Evolutionary conservation across 2,329 filamentous ascomycete genomes (phyloP).

Genomic region (Fusarium sp.): DNA sequence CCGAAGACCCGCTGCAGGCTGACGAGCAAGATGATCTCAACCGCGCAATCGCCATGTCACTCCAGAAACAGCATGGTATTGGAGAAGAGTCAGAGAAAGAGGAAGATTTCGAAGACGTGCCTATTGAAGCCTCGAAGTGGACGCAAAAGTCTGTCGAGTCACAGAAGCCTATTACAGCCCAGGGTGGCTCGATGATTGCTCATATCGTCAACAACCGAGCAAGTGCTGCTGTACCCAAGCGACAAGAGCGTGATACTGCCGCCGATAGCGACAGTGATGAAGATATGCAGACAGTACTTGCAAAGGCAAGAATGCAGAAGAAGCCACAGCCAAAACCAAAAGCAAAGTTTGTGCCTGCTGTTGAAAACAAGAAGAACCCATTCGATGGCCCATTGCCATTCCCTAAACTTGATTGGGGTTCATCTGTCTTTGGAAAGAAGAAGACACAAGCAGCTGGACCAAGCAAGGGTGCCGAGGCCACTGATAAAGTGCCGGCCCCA

Average conservation of each 20-base stretch:
- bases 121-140: slow-evolving; percentile 62
- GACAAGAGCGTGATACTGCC: slow-evolving; percentile 29
- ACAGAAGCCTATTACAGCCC: slow-evolving; percentile 62
- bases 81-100: slow-evolving; percentile 53
- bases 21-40: slow-evolving; percentile 73
- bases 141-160: slow-evolving; percentile 63
- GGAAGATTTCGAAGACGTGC: slow-evolving; percentile 62
- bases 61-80: slow-evolving; percentile 70
- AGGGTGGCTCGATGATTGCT: slow-evolving; percentile 72
- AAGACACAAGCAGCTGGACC: slow-evolving; percentile 31
- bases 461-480: slow-evolving; percentile 28
- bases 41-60: slow-evolving; percentile 85
- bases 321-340: slow-evolving; percentile 58
- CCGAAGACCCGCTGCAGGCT: slow-evolving; percentile 52
- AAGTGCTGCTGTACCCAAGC: slow-evolving; percentile 67
- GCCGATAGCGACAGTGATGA: slow-evolving; percentile 78
- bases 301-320: slow-evolving; percentile 73
- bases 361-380: slow-evolving; percentile 68
- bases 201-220: slow-evolving; percentile 80
- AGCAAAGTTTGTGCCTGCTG: slow-evolving; percentile 51
- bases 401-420: slow-evolving; percentile 81
- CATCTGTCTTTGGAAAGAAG: slow-evolving; percentile 65
- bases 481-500: slow-evolving; percentile 17
- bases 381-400: slow-evolving; percentile 90
- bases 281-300: slow-evolving; percentile 80